These are phyloP conservation scores for Tricladium varicosporioides DNA, from an alignment of 2,329 filamentous ascomycete genomes.

Conservation along the genomic window DNA sequence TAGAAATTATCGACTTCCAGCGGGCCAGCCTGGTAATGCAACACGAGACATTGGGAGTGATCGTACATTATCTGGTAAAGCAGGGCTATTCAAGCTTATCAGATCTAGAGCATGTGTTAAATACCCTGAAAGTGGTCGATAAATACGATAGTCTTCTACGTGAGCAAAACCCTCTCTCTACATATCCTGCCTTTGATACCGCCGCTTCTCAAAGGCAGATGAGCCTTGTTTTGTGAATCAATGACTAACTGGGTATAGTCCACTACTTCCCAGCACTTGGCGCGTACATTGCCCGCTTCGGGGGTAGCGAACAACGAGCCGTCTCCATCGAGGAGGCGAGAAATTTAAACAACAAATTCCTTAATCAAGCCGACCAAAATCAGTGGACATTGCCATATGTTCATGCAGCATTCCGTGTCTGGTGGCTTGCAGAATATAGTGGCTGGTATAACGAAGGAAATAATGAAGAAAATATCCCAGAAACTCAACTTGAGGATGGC, in stretches of 20 bases:
- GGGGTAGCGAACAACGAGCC: conserved; percentile 67
- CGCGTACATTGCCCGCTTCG: conserved; percentile 73
- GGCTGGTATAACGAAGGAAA: conserved; percentile 77
- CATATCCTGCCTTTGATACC: neutral
- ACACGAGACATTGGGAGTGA: conserved; percentile 83
- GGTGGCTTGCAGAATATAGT: conserved; percentile 93
- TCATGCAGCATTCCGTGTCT: conserved; percentile 73
- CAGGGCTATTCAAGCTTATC: conserved; percentile 65
- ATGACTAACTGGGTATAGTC: conserved; percentile 40
- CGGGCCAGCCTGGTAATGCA: conserved; percentile 79
- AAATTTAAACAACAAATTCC: conserved; percentile 66
- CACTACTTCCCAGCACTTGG: conserved; percentile 82
- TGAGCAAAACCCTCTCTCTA: conserved; percentile 32
- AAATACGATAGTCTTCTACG: conserved; percentile 68
- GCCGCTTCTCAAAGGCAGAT: no score
- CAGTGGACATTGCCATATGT: conserved; percentile 73
- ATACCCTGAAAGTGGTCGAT: conserved; percentile 66
- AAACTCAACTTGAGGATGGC: conserved; percentile 63
- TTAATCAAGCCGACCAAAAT: conserved; percentile 63
- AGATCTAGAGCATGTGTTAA: conserved; percentile 73
- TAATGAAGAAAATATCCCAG: conserved; percentile 54
- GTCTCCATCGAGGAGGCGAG: conserved; percentile 67
- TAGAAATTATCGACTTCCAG: conserved; percentile 79
- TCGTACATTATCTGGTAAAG: conserved; percentile 76
- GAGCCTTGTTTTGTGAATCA: no score